Base-by-base conservation (phyloP, 495 filamentous ascomycete genomes). In the Penicillium paxilli region DNA sequence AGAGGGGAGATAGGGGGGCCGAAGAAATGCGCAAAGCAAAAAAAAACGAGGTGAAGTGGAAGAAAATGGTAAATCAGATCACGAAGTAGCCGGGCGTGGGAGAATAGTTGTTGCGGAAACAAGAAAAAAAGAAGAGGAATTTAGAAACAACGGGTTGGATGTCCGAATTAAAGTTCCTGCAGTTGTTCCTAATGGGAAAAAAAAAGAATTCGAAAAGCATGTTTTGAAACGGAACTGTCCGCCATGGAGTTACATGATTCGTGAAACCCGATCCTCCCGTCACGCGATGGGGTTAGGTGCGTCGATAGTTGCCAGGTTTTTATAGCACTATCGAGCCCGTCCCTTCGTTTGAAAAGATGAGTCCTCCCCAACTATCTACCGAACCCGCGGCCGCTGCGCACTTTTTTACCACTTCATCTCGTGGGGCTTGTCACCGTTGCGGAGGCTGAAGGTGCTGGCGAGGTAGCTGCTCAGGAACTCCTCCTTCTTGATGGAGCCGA, bases 361-460 rank as follows among this genome's bases (percentile, higher is more conserved):
- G 60, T 68, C 70, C 71, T 67, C 70, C 69, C 69, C 68, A 73
- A 63, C 61, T 68, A 67, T 73, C 66, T 74, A 76, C 73, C 72
- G 72, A 75, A 74, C 73, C 72, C 69, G 69, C 70, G 71, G 71
- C 74, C 68, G 60, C 68, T 59, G 64, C 60, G 60, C 66, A 71
- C 65, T 52, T 62, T 66, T 74, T 73, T 91, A 93, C 85, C 87
- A 93, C 78, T 87, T 84, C 90, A 98, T 98, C 83, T 92, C 88
- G 76, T 98, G 94, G 76, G 95, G 94, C 84, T 90, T 89, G 82
- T 98, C 94, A 70, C 94, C 93, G 83, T 91, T 97, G 75, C 91
- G 86, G 73, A 98, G 87, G 83, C 88, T 93, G 86, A 98, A 99
- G 65, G 84, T 88, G 74, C 85, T 88, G 68, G 84, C 84, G 56